Evolutionary conservation across 345 rosid genomes (phyloP).

Genomic region (Lepidium didymum): DNA sequence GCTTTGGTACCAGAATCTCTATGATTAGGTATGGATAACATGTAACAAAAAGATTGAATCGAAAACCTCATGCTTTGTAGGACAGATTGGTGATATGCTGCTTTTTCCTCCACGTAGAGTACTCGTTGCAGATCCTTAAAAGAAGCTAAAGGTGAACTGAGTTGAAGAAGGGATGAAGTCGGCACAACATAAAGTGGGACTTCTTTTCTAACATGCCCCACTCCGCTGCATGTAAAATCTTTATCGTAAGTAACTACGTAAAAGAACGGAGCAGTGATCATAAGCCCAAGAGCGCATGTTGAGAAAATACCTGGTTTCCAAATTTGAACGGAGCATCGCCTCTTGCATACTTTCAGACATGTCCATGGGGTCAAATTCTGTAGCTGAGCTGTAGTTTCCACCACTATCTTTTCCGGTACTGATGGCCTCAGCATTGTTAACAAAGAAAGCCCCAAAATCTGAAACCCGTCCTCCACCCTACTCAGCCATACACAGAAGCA

Average conservation of each 20-base stretch:
- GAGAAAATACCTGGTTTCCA: constrained; percentile 84
- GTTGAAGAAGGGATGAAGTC: constrained; percentile 55
- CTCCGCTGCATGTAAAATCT: constrained; percentile 50
- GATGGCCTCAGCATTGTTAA: constrained; percentile 50
- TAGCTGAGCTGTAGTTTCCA: constrained; percentile 33
- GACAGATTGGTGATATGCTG: constrained; percentile 78
- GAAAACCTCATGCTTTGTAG: constrained; percentile 62
- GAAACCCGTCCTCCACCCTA: constrained; percentile 60
- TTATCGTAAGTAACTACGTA: constrained; percentile 7
- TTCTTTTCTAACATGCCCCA: constrained; percentile 78
- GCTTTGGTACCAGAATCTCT: constrained; percentile 10
- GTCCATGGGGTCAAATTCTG: constrained; percentile 80
- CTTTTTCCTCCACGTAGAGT: constrained; percentile 74
- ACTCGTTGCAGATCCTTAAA: constrained; percentile 85
- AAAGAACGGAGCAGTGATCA: neutral
- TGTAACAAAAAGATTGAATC: neutral
- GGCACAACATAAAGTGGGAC: constrained; percentile 81
- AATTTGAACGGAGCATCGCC: constrained; percentile 90
- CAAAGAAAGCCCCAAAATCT: constrained; percentile 79
- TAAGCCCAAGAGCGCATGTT: neutral
- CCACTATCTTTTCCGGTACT: constrained; percentile 45
- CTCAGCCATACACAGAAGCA: constrained; percentile 25
- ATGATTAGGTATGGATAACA: neutral
- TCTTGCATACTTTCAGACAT: constrained; percentile 99
- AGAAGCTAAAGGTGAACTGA: constrained; percentile 70